Conservation (phyloP, 2,329 filamentous ascomycete genomes). For the Hypoxylon sp. region DNA sequence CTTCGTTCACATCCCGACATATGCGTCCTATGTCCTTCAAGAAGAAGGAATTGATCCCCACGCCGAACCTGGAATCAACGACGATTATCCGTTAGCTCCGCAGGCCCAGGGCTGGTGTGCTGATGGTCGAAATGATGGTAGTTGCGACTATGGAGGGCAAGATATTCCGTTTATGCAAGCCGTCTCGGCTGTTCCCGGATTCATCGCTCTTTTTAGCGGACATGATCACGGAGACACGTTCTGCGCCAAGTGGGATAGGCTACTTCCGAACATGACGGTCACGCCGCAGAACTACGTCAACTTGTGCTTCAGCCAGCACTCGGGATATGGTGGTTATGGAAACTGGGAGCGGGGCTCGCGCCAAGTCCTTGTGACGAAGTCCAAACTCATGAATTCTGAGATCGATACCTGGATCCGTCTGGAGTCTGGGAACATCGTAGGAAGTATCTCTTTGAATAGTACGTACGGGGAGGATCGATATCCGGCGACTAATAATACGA, state of each 20-base stretch:
- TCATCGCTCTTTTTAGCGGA: slow-evolving; percentile 73
- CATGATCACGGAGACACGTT: slow-evolving; percentile 77
- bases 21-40: slow-evolving; percentile 60
- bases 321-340: slow-evolving; percentile 79
- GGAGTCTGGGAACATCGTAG: slow-evolving; percentile 68
- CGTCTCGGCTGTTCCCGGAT: slow-evolving; percentile 66
- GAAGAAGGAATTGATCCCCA: slow-evolving; percentile 56
- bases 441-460: slow-evolving; percentile 68
- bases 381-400: slow-evolving; percentile 57
- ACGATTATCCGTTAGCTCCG: slow-evolving; percentile 59
- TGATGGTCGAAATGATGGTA: slow-evolving; percentile 57
- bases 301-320: slow-evolving; percentile 74
- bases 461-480: slow-evolving; percentile 73
- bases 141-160: slow-evolving; percentile 63
- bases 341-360: slow-evolving; percentile 73
- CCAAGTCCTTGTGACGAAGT: slow-evolving; percentile 66
- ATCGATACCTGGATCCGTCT: slow-evolving; percentile 74
- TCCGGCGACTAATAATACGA: slow-evolving; percentile 59
- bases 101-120: slow-evolving; percentile 63
- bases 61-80: slow-evolving; percentile 62
- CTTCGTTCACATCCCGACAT: slow-evolving; percentile 65
- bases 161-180: slow-evolving; percentile 76
- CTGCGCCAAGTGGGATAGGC: slow-evolving; percentile 66
- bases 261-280: slow-evolving; percentile 51
- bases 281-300: slow-evolving; percentile 57